Evolutionary conservation across 192 early-diverging fungal species (phyloP).

Genomic region (Mortierella alpina): DNA sequence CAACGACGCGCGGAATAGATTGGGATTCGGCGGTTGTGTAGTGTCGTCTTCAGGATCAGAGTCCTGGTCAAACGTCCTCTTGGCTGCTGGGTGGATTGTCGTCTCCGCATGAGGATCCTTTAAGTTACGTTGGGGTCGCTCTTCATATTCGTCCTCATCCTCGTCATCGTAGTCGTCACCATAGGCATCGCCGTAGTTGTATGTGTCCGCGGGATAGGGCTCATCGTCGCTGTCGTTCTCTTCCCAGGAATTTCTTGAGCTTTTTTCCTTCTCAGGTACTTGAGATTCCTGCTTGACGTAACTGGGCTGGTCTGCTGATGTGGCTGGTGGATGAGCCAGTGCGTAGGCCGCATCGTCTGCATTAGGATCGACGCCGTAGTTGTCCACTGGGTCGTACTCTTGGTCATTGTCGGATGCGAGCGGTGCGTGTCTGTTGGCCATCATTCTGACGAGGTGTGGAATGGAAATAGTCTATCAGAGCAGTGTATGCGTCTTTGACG

Average conservation of each 20-base stretch:
- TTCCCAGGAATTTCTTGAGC: slow-evolving; percentile 36
- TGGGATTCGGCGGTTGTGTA: slow-evolving; percentile 14
- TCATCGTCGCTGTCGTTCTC: slow-evolving; percentile 43
- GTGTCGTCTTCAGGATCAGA: slow-evolving; percentile 13
- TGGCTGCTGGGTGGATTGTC: not conserved
- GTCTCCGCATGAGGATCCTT: not conserved
- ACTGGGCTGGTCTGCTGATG: not conserved
- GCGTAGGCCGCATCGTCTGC: slow-evolving; percentile 3
- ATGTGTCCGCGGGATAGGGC: slow-evolving; percentile 27
- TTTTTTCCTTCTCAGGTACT: not conserved
- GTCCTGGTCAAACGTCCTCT: slow-evolving; percentile 27
- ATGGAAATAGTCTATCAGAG: not conserved
- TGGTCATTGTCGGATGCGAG: slow-evolving; percentile 9
- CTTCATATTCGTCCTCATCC: slow-evolving; percentile 10
- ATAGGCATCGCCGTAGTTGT: slow-evolving; percentile 19
- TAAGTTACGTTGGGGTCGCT: not conserved
- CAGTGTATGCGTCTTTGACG: too few relatives aligned
- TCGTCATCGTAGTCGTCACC: slow-evolving; percentile 12
- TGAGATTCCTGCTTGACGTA: not conserved
- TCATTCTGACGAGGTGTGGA: slow-evolving; percentile 7
- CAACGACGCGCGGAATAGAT: slow-evolving; percentile 14
- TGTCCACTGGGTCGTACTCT: slow-evolving; percentile 28
- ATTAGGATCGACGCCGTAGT: slow-evolving; percentile 12
- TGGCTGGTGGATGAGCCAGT: not conserved
- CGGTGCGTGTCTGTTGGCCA: slow-evolving; percentile 33